These are phyloP conservation scores for Jaminaea rosea DNA, from an alignment of 1,284 basidiomycete genomes.

Conservation along the genomic window DNA sequence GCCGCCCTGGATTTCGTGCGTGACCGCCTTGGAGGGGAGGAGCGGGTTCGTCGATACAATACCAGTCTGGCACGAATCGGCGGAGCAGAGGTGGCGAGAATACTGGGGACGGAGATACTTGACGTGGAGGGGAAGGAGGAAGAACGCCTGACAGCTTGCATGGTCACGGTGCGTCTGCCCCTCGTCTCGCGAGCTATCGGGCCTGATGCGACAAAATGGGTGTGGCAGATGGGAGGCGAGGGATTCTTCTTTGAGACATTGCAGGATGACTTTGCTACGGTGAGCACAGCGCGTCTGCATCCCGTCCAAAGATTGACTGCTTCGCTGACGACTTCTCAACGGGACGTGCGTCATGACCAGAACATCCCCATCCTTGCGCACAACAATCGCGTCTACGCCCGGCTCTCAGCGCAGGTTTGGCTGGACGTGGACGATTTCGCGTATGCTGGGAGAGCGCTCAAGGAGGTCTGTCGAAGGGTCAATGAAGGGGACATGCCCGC, in stretches of 20 bases:
- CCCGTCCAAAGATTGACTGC: too few species aligned
- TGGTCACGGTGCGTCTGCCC: constrained; percentile 22
- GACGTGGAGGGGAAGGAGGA: too few species aligned
- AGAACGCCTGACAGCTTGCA: constrained; percentile 14
- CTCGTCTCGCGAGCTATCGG: constrained; percentile 1
- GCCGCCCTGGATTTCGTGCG: constrained; percentile 66
- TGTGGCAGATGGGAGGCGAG: neutral
- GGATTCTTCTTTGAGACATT: constrained; percentile 10
- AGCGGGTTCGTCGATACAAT: constrained; percentile 66
- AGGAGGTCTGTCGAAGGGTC: constrained; percentile 5
- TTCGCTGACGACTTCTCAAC: too few species aligned
- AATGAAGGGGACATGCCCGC: constrained; percentile 1
- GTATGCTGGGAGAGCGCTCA: constrained; percentile 7
- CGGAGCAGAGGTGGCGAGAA: constrained; percentile 58
- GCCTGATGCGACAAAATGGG: neutral
- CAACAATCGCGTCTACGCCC: constrained; percentile 15
- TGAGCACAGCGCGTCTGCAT: neutral
- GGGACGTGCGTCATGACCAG: neutral
- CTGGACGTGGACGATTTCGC: constrained; percentile 20
- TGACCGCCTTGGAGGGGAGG: constrained; percentile 71
- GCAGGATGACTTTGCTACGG: constrained; percentile 3
- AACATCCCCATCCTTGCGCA: neutral
- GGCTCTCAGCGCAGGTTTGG: constrained; percentile 29
- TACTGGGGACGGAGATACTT: constrained; percentile 61
- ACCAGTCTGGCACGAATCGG: constrained; percentile 65